Evolutionary conservation across 148 eudicot species (phyloP), one percentile per base, ranked within the genome.

Genomic region (Nyssa sinensis): DNA sequence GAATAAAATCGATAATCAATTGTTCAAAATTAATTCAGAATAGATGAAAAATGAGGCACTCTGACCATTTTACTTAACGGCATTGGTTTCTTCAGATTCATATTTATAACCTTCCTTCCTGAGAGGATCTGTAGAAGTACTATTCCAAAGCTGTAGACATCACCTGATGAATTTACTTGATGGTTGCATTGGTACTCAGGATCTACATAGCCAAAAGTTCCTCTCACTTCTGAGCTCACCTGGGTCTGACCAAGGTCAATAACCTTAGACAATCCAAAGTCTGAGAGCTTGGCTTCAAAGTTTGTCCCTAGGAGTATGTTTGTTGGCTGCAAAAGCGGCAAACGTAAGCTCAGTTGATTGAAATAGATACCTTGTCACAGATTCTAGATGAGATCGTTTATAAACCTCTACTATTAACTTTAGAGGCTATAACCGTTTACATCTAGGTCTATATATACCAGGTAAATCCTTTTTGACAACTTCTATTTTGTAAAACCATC

Each of bases 101-200:
- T 77, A 58, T 83, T 74, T 61, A 83, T 77, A 49, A 80, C 81
- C 39, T 68, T 80, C 73, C 75, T 77, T 41, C 86, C 83, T 3
- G 86, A 83, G 41, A 83, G 77, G 30, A 83, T 77, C 62, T 83
- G 86, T 28, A 83, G 74, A 39, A 83, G 86, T 55, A 83, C 86
- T 19, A 80, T 60, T 59, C 86, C 83, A 44, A 77, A 83, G 62
- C 83, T 83, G 74, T 80, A 83, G 41, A 83, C 75, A 58, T 83
- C 86, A 12, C 76, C 71, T 32, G 73, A 74, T 61, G 86, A 59
- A 66, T 80, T 76, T 23, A 83, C 86, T 77, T 61, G 63, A 44
- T 64, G 68, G 66, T 80, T 75, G 57, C 5, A 70, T 71, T 77
- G 78, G 66, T 83, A 83, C 70, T 80, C 81, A 5, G 86, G 86